Percentiles rank a stretch among this genome's conserved stretches.
Conservation (phyloP, 2,329 filamentous ascomycete genomes). For the Trichoderma arundinaceum region DNA sequence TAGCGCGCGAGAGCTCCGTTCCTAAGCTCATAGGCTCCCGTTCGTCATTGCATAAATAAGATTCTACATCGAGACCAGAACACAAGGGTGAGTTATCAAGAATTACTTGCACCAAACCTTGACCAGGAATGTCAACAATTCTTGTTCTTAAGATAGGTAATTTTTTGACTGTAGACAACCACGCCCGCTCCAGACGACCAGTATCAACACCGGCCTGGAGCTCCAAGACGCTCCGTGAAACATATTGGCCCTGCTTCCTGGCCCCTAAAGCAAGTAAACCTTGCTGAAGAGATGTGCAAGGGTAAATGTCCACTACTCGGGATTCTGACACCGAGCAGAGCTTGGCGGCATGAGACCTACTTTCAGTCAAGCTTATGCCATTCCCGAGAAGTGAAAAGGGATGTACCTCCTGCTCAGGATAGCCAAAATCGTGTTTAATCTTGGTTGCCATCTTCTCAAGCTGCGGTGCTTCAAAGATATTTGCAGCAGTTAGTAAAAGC, state of each 20-base stretch:
- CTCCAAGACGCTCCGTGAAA: slow-evolving; percentile 22
- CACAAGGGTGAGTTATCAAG: not conserved
- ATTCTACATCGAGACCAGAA: not conserved
- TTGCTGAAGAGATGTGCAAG: slow-evolving; percentile 26
- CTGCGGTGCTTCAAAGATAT: slow-evolving; percentile 3
- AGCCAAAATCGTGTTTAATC: not conserved
- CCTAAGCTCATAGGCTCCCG: slow-evolving; percentile 26
- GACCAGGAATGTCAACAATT: slow-evolving; percentile 17
- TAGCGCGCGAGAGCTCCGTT: slow-evolving; percentile 10
- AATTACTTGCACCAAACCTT: slow-evolving; percentile 21
- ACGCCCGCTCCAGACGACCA: slow-evolving; percentile 13
- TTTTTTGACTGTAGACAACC: slow-evolving; percentile 19
- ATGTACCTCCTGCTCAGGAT: not conserved
- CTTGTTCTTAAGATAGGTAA: slow-evolving; percentile 20
- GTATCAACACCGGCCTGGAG: slow-evolving; percentile 10
- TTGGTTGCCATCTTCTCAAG: not conserved
- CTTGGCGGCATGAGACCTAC: slow-evolving; percentile 1
- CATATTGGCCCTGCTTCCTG: slow-evolving; percentile 14
- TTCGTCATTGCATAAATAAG: slow-evolving; percentile 5
- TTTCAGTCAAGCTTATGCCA: not conserved
- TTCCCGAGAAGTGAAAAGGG: slow-evolving; percentile 4
- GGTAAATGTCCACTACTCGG: slow-evolving; percentile 17
- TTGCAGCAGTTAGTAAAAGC: slow-evolving; percentile 13
- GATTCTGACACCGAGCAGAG: slow-evolving; percentile 1
- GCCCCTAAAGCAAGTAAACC: slow-evolving; percentile 15